Evolutionary conservation across 352 stramenopile species (phyloP), one percentile per base, ranked within the genome.

Genomic region (Peronospora destructor): DNA sequence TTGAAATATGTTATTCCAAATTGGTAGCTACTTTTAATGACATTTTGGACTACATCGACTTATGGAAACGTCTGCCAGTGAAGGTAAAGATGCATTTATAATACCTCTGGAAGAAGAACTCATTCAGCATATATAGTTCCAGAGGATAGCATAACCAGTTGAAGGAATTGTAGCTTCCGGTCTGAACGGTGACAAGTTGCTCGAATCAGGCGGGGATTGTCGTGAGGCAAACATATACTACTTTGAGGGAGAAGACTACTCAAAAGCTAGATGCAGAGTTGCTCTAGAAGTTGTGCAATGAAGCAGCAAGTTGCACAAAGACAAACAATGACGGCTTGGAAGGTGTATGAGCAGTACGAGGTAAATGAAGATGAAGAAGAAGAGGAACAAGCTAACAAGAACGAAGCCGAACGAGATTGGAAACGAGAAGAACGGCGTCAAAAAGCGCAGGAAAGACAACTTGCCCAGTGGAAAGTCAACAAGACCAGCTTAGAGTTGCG

Each of bases 211-310:
- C 39, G 73, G 73, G 7, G 74, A 85, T 46, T 73, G 87, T 19
- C 61, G 53, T 4, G 79, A 86, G 38, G 79, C 87, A 23, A 87
- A 88, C 34, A 91, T 91, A 73, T 87, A 91, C 59, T 88, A 86
- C 42, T 91, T 87, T 56, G 76, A 91, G 43, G 79, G 79, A 17
- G 68, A 84, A 56, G 76, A 91, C 46, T 87, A 87, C 44, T 74
- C 68, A 13, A 75, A 68, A 12, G 58, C 3, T 21, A 45, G 72
- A 85, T 53, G 51, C 60, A 11, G 50, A 68, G 35, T 45, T 71
- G 44, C 58, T 87, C 1, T 42, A 66, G 10, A 66, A 71, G 26
- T 39, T 84, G 2, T 72, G 70, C 19, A 37, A 49, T 2, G 53
- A 61, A 8, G 45, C 57, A 14, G 44, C 49, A 37, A 58, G 13